phyloP scores from a whole-genome alignment of 768 basidiomycete species.

The Lyophyllum semitale region DNA sequence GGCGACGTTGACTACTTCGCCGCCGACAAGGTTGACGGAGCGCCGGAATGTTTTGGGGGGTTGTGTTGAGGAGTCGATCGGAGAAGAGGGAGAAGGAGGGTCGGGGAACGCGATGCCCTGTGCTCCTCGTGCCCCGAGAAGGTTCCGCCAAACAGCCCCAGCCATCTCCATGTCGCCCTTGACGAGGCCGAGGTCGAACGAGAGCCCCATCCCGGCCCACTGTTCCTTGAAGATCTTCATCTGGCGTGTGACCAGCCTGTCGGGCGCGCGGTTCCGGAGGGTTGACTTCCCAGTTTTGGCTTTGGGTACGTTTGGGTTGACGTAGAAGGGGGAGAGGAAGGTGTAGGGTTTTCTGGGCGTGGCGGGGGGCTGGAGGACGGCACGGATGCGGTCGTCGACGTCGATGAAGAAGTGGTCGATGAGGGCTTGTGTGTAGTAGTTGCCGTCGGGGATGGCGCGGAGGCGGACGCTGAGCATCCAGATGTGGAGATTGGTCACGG shows the following conservation, averaged over 20 bases:
- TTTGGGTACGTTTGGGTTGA: conserved; percentile 42
- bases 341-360: conserved; percentile 46
- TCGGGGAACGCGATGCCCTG: conserved; percentile 58
- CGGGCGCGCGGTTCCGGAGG: conserved; percentile 55
- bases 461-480: conserved; percentile 90
- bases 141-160: conserved; percentile 86
- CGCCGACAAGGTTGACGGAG: conserved; percentile 71
- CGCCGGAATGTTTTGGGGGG: conserved; percentile 47
- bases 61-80: conserved; percentile 6
- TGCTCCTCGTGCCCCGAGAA: conserved; percentile 84
- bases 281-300: conserved; percentile 20
- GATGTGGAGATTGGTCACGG: conserved; percentile 87
- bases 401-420: conserved; percentile 96
- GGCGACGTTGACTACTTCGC: conserved; percentile 59
- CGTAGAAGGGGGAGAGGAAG: conserved; percentile 43
- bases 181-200: conserved; percentile 77
- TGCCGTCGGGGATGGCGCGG: conserved; percentile 78
- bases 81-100: conserved; percentile 8
- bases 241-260: conserved; percentile 78
- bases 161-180: conserved; percentile 83
- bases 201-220: conserved; percentile 80
- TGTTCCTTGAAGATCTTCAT: conserved; percentile 94
- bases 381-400: conserved; percentile 85
- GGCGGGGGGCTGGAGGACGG: conserved; percentile 65
- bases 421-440: conserved; percentile 74